Base-by-base conservation (phyloP, 2,329 filamentous ascomycete species). In the Fusarium pseudoanthophilum region DNA sequence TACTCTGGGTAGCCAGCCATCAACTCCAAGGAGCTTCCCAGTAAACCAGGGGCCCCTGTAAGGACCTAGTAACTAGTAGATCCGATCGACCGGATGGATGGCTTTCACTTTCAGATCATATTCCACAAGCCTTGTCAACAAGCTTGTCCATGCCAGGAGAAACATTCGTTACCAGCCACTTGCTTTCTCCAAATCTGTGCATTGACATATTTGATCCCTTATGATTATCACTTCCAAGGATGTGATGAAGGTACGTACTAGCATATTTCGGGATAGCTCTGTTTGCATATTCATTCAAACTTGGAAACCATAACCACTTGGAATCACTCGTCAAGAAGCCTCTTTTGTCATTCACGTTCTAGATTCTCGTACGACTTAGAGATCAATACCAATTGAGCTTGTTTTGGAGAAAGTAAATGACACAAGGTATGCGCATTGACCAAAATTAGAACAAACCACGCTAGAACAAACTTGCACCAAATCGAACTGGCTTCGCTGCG, bases 61-160 rank as follows among this genome's bases (percentile, higher is more conserved):
- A 60, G 45, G 18, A 58, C 20, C 32, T 37, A 49, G 32, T n/a
- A n/a, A n/a, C n/a, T n/a, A 58, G 56, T 57, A 71, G 71, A 78
- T 75, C 76, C 65, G 76, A 78, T 78, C 76, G 76, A 69, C 67
- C 62, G 53, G 73, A 68, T 70, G 64, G 46, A 36, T 53, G 53
- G 9, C 39, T 61, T 52, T 60, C 32, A 52, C 64, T 53, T 60
- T 71, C 62, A 76, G 64, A 67, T 64, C 65, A 61, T 60, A 57
- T 42, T 61, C 55, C 45, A 32, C 51, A 74, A 72, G 58, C 64
- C 63, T 64, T 57, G 20, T 42, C 10, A 21, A 46, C 10, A 21
- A 46, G 21, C 37, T 55, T 64, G 39, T 65, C n/a, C 39, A 42
- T 57, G 39, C 21, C 32, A 53, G 28, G 40, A 56, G 43, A 36